Evolutionary conservation across 768 basidiomycete species (phyloP), one percentile per base, ranked within the genome.

Genomic region (Lyophyllum decastes): DNA sequence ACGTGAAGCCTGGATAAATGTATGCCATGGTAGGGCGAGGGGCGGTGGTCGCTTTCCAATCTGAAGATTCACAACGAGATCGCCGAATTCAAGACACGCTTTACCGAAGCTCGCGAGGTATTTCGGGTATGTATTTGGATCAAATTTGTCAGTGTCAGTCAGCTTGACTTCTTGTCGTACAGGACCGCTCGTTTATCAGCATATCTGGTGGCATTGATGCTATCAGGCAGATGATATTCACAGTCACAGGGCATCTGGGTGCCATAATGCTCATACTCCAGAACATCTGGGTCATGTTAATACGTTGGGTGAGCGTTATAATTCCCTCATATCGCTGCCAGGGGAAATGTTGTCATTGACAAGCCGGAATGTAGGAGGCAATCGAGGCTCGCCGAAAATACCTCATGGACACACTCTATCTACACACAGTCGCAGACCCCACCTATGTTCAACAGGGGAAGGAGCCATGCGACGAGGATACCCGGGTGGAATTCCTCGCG

Each of bases 131-230:
- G n/a, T n/a, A n/a, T n/a, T n/a, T n/a, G n/a, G n/a, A n/a, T n/a
- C n/a, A n/a, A n/a, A n/a, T n/a, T n/a, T n/a, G n/a, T n/a, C n/a
- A n/a, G n/a, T n/a, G n/a, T 2, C 8, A 50, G 8, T 19, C 8
- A n/a, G 14, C 34, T 41, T 26, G 25, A 38, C 14, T 44, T 11
- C 12, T 45, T 17, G 19, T 24, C 4, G 5, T 46, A 11, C 22
- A 58, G 56, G 50, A 52, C 41, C 49, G 51, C 7, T 51, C 49
- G 11, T 17, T 52, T 2, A 46, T 58, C 11, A 52, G 51, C 33
- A 24, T 58, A n/a, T 19, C 41, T 12, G 43, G 35, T 5, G 56
- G 49, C 7, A 52, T 58, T 10, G 56, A 58, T 24, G 56, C 56
- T n/a, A 58, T 58, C 14, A 9, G 24, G 8, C 19, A 12, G n/a